Evolutionary conservation across 257 asterid genomes (phyloP).

Genomic region (Solanum sejunctum): DNA sequence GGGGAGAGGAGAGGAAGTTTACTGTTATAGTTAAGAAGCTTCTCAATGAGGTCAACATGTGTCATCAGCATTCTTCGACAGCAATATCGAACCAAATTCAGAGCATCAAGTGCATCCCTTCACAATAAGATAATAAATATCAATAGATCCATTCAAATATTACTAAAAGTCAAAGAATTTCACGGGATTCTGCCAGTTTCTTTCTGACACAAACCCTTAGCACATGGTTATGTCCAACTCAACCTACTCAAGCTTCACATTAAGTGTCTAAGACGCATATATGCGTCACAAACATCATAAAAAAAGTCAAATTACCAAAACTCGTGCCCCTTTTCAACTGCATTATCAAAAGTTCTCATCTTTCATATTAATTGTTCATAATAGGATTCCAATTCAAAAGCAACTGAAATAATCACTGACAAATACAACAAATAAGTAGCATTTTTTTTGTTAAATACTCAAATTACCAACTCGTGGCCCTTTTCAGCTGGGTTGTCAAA

Average conservation of each 20-base stretch:
- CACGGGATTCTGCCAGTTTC: not conserved
- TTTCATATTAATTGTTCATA: not conserved
- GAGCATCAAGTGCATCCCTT: conserved; percentile 95
- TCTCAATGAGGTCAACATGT: conserved; percentile 94
- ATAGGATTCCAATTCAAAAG: not conserved
- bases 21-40: conserved; percentile 96
- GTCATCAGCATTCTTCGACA: conserved; percentile 98
- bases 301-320: not conserved
- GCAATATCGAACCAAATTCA: conserved; percentile 85
- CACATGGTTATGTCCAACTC: not conserved
- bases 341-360: not conserved
- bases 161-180: not conserved
- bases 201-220: not conserved
- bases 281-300: not conserved
- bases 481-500: not conserved
- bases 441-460: too few relatives aligned
- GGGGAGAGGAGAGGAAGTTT: conserved; percentile 10
- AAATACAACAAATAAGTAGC: too few relatives aligned
- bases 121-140: conserved; percentile 1
- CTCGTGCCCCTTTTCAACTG: not conserved
- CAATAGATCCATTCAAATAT: not conserved
- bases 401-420: not conserved
- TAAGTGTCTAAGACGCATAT: not conserved
- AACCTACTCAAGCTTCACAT: not conserved
- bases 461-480: not conserved